Conservation (phyloP, 495 filamentous ascomycete genomes). For the Hypoxylon lienhwacheense region DNA sequence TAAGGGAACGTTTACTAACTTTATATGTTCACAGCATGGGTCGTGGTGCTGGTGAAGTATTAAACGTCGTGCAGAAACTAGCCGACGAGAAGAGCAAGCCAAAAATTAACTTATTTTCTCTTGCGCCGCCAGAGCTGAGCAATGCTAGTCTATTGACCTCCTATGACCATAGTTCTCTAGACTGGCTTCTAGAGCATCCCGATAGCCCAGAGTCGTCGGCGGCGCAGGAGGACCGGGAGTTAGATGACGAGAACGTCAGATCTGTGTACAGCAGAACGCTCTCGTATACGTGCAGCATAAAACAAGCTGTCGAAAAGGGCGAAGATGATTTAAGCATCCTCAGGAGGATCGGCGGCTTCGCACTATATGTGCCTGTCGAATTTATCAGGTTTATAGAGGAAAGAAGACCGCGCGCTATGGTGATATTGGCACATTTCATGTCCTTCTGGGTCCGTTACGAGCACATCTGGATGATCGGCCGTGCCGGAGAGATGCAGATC, state of each 20-base stretch:
- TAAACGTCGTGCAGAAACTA: slow-evolving; percentile 25
- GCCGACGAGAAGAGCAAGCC: slow-evolving; percentile 21
- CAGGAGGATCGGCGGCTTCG: slow-evolving; percentile 43
- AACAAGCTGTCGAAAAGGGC: slow-evolving; percentile 31
- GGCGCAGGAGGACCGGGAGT: slow-evolving; percentile 34
- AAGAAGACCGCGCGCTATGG: slow-evolving; percentile 45
- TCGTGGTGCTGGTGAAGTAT: slow-evolving; percentile 33
- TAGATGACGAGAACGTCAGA: slow-evolving; percentile 35
- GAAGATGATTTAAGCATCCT: slow-evolving; percentile 38
- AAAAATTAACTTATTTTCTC: slow-evolving; percentile 28
- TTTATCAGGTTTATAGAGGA: slow-evolving; percentile 42
- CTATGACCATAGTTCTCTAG: slow-evolving; percentile 32
- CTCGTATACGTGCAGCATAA: slow-evolving; percentile 40
- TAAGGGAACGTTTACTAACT: too few relatives aligned
- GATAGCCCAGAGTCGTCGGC: slow-evolving; percentile 21
- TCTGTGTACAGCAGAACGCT: slow-evolving; percentile 41
- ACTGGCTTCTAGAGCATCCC: slow-evolving; percentile 39
- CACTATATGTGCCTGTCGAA: slow-evolving; percentile 41
- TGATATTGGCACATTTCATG: slow-evolving; percentile 47
- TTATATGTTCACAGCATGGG: too few relatives aligned
- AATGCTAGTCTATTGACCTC: slow-evolving; percentile 30
- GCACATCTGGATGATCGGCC: slow-evolving; percentile 44
- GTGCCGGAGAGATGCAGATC: slow-evolving; percentile 46
- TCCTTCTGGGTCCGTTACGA: slow-evolving; percentile 39
- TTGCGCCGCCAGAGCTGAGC: slow-evolving; percentile 30